Evolutionary conservation across 805 yeast species (phyloP).

Genomic region (Cyberlindnera maritima): DNA sequence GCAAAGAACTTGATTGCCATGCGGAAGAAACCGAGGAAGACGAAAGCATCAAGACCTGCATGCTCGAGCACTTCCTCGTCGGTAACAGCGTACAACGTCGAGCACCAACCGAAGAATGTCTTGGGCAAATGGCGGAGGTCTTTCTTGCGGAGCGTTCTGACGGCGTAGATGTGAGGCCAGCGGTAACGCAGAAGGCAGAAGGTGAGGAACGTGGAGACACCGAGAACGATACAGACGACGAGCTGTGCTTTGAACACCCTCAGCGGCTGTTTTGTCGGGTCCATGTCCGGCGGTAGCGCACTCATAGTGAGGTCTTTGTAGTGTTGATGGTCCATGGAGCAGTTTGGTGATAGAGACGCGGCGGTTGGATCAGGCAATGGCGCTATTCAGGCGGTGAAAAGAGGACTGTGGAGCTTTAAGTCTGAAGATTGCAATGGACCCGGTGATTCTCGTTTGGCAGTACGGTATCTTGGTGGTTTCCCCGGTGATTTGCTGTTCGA

Average conservation of each 20-base stretch:
- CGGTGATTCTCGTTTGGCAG: too few species aligned
- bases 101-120: constrained; percentile 84
- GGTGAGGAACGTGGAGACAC: constrained; percentile 60
- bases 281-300: constrained; percentile 30
- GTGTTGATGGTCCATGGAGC: background rate
- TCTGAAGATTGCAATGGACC: too few species aligned
- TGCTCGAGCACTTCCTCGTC: constrained; percentile 81
- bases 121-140: constrained; percentile 32
- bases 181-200: constrained; percentile 71
- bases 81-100: constrained; percentile 56
- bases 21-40: constrained; percentile 84
- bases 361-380: too few species aligned
- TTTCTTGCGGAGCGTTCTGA: constrained; percentile 47
- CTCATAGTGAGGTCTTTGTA: constrained; percentile 17
- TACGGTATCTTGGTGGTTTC: too few species aligned
- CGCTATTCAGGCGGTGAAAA: too few species aligned
- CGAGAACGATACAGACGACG: constrained; percentile 65
- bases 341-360: too few species aligned
- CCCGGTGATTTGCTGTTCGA: too few species aligned
- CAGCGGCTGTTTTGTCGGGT: constrained; percentile 30
- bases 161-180: constrained; percentile 84
- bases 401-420: too few species aligned
- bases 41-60: constrained; percentile 94
- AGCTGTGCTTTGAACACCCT: constrained; percentile 81
- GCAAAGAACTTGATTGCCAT: constrained; percentile 76